Percentiles rank a stretch among this genome's conserved stretches.
phyloP scores from a whole-genome alignment of 169 alveolate genomes.

The Babesia ovata region DNA sequence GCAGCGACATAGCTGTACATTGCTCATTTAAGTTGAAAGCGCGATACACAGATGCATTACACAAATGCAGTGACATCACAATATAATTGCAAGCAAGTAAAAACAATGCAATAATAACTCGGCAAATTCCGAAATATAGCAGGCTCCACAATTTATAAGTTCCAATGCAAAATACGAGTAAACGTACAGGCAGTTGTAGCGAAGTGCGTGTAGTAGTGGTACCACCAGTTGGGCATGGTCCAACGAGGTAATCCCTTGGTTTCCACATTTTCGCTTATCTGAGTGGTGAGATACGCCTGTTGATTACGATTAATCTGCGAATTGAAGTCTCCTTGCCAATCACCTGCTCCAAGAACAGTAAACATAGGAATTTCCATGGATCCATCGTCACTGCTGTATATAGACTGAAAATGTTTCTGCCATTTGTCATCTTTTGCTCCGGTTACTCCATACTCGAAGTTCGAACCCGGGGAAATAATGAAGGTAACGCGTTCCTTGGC shows the following conservation, averaged over 20 bases:
- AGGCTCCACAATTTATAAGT: background rate
- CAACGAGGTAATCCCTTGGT: conserved; percentile 79
- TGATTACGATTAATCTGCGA: conserved; percentile 78
- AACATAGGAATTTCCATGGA: conserved; percentile 82
- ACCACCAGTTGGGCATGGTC: conserved; percentile 92
- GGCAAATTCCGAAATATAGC: background rate
- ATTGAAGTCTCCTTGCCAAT: conserved; percentile 85
- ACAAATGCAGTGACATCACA: too few species aligned
- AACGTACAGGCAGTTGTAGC: conserved; percentile 78
- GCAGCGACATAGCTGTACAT: conserved; percentile 64
- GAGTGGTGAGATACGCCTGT: conserved; percentile 71
- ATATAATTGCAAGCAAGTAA: background rate
- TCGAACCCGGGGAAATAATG: conserved; percentile 85
- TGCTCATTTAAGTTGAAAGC: background rate
- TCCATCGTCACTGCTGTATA: conserved; percentile 79
- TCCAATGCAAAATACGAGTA: background rate
- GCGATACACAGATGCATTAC: too few species aligned
- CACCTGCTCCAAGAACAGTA: conserved; percentile 86
- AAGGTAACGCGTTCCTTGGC: conserved; percentile 79
- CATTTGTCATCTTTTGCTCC: conserved; percentile 78
- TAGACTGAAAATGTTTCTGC: conserved; percentile 77
- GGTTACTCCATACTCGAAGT: conserved; percentile 83
- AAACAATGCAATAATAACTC: background rate
- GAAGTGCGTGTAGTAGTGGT: conserved; percentile 84
- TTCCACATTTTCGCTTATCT: conserved; percentile 46